Evolutionary conservation across 2,329 filamentous ascomycete genomes (phyloP).

Genomic region (Fusarium coffeatum): DNA sequence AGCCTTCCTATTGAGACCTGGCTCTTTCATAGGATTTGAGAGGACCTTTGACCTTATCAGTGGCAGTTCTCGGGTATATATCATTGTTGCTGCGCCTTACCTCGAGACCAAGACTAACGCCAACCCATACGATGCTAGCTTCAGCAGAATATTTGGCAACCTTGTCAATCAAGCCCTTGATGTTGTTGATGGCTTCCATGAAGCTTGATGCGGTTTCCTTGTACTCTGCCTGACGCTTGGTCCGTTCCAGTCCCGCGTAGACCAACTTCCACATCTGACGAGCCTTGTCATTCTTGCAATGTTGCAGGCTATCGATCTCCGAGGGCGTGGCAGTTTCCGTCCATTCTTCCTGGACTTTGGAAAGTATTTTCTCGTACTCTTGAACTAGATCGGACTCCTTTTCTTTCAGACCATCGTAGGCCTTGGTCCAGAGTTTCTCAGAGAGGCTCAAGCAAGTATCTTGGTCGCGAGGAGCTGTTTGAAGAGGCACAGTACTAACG

Average conservation of each 20-base stretch:
- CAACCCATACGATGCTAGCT: not conserved
- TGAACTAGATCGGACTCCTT: conserved; percentile 30
- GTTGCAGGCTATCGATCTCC: not conserved
- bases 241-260: not conserved
- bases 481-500: too few species aligned
- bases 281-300: not conserved
- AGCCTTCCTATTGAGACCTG: conserved; percentile 47
- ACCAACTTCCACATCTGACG: not conserved
- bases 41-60: not conserved
- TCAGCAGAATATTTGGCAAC: not conserved
- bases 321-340: not conserved
- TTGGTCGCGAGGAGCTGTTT: too few species aligned
- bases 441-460: not conserved
- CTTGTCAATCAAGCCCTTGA: not conserved
- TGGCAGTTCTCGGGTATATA: not conserved
- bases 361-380: conserved; percentile 38
- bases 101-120: not conserved
- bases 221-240: not conserved
- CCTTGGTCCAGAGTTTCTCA: conserved; percentile 31
- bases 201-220: not conserved
- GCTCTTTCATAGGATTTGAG: not conserved
- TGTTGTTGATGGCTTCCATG: not conserved
- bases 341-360: not conserved
- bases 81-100: not conserved
- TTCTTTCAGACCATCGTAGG: conserved; percentile 35